Base-by-base conservation (phyloP, 768 basidiomycete species). In the Mycena sanguinolenta region DNA sequence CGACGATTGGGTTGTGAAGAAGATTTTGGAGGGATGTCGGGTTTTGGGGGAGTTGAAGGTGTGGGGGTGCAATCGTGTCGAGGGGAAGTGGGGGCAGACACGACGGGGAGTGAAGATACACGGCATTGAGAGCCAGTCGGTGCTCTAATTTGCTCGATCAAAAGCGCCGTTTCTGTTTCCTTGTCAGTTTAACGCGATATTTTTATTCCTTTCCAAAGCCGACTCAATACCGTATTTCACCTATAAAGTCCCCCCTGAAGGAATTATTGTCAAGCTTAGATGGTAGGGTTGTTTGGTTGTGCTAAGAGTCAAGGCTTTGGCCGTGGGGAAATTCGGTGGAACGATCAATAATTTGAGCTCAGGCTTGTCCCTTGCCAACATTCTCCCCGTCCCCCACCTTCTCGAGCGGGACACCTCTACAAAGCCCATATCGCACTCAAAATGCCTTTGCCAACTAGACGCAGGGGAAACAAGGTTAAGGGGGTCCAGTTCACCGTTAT, bases 401-500 rank as follows among this genome's bases (percentile, higher is more conserved):
- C 63, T 46, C 67, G 62, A 58, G 50, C 55, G 38, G 60, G 63
- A 67, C 74, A 16, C 57, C 54, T 34, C 10, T 21, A 72, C 75
- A 63, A 86, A 86, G 84, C 85, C 83, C 54, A 78, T 83, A 63
- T 77, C 79, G 74, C 25, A 58, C 13, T 12, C 25, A 77, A 74
- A 42, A 88, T 88, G 87, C 86, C 86, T 59, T 80, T 85, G 58
- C 81, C 82, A 74, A 79, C 81, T 73, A 85, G 88, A 75, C 82
- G 87, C 79, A 85, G 90, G 74, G 86, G 89, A 73, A 92, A 89
- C 82, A 95, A 95, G 80, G 92, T 93, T 82, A 96, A 95, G 86
- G 95, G 94, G 73, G 91, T 96, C 49, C 92, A 94, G 81, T 91
- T 96, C 82, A 96, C 95, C 71, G 82, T 95, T 66, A 94, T 94